A percentile compares a stretch with the other conserved stretches of the same genome.
phyloP scores from a whole-genome alignment of 208 protist species.

The Leishmania braziliensis region DNA sequence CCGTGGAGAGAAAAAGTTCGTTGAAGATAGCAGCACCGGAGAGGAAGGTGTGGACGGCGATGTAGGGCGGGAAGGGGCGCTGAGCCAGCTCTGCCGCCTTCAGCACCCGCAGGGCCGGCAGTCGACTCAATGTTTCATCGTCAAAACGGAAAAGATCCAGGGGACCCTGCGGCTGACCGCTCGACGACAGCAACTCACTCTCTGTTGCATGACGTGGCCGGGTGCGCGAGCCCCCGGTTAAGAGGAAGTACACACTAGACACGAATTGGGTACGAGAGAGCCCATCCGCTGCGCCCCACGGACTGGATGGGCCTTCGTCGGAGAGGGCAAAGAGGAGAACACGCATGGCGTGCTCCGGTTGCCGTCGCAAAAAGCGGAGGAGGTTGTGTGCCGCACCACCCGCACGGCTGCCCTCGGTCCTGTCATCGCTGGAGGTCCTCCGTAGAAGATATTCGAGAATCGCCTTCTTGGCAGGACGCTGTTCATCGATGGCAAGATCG shows the following conservation, averaged over 20 bases:
- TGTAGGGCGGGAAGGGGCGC: constrained; percentile 54
- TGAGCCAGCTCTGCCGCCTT: constrained; percentile 34
- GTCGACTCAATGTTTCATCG: constrained; percentile 4
- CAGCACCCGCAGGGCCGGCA: constrained; percentile 18
- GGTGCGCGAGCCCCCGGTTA: constrained; percentile 24
- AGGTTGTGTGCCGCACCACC: constrained; percentile 14
- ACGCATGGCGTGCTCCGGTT: constrained; percentile 34
- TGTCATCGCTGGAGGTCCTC: background rate
- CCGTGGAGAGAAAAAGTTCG: constrained; percentile 25
- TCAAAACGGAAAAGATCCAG: constrained; percentile 21
- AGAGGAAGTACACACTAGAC: constrained; percentile 31
- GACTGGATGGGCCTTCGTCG: constrained; percentile 40
- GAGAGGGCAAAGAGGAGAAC: constrained; percentile 43
- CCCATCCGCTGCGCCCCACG: constrained; percentile 32
- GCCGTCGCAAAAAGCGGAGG: constrained; percentile 39
- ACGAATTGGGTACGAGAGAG: constrained; percentile 32
- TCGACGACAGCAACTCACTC: background rate
- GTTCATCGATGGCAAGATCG: constrained; percentile 34
- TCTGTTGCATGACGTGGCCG: constrained; percentile 10
- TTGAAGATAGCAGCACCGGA: constrained; percentile 23
- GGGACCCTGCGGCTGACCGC: background rate
- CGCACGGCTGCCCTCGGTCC: background rate
- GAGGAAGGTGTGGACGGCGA: constrained; percentile 41
- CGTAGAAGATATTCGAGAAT: constrained; percentile 46
- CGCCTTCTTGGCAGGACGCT: constrained; percentile 29